Base-by-base conservation (phyloP, 1,139 yeast species). In the Yamadazyma oceani region DNA sequence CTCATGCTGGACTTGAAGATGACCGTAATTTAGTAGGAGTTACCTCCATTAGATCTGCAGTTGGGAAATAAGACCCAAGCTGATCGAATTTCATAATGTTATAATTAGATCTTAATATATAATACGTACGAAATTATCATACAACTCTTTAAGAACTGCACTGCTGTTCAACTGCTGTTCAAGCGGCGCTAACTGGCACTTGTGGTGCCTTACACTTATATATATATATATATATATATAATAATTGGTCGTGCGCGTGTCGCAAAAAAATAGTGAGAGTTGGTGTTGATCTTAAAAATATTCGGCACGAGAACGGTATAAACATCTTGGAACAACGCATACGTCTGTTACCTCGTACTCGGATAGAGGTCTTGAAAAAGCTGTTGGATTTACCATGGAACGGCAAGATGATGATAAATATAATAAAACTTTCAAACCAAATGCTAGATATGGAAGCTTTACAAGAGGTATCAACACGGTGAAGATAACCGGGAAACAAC, bases 351-450 rank as follows among this genome's bases (percentile, higher is more conserved):
- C n/a, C n/a, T n/a, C n/a, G n/a, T n/a, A n/a, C n/a, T n/a, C n/a
- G n/a, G n/a, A n/a, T n/a, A n/a, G n/a, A n/a, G n/a, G n/a, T n/a
- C n/a, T n/a, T n/a, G n/a, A n/a, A n/a, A n/a, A n/a, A n/a, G n/a
- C n/a, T n/a, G n/a, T n/a, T n/a, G n/a, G n/a, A 8, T 19, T 16
- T 10, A 11, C 12, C 30, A 27, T 27, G 30, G 21, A n/a, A 4
- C 8, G 11, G 26, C 38, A 33, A 24, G 34, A 37, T 19, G 41
- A 44, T 29, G 46, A 44, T 22, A 57, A 54, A 9, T 60, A 60
- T 45, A 46, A 55, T 35, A 62, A 61, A 34, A 54, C 64, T 11
- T 61, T 61, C 53, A 66, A 64, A 44, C 70, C 70, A 13, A 53
- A 50, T 35, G 50, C 42, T 35, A 50, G 38, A 12, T 41, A 41